Evolutionary conservation across 495 filamentous ascomycete species (phyloP).

Genomic region (Neurospora sp.): DNA sequence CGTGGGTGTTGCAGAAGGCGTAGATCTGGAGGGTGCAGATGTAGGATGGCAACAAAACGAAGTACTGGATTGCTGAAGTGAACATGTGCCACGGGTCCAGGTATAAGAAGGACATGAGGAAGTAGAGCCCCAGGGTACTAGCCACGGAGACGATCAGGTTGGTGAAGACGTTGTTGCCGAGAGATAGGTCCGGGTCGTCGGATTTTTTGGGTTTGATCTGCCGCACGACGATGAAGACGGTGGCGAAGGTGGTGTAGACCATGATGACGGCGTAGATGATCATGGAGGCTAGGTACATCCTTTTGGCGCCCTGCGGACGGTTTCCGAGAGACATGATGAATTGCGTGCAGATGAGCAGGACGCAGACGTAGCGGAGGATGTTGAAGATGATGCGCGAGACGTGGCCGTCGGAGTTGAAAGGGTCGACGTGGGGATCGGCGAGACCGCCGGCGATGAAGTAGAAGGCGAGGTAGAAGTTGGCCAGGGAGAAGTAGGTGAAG

Average conservation of each 20-base stretch:
- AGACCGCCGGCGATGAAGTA: slow-evolving; percentile 98
- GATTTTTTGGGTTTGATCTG: slow-evolving; percentile 48
- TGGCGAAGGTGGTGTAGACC: slow-evolving; percentile 85
- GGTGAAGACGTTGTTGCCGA: slow-evolving; percentile 84
- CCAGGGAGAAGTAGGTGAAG: slow-evolving; percentile 96
- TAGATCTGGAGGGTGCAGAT: slow-evolving; percentile 98
- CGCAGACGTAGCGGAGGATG: slow-evolving; percentile 71
- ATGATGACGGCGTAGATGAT: slow-evolving; percentile 87
- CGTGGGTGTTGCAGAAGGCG: slow-evolving; percentile 99
- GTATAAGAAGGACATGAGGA: slow-evolving; percentile 91
- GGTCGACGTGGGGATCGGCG: slow-evolving; percentile 68
- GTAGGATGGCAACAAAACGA: slow-evolving; percentile 80
- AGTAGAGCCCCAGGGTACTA: slow-evolving; percentile 88
- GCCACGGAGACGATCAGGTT: slow-evolving; percentile 87
- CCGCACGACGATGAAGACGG: slow-evolving; percentile 73
- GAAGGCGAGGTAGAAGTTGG: slow-evolving; percentile 98
- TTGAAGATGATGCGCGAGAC: slow-evolving; percentile 79
- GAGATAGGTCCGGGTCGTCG: slow-evolving; percentile 31
- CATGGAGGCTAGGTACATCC: slow-evolving; percentile 81
- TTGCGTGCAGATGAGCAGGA: slow-evolving; percentile 83
- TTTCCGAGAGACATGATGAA: slow-evolving; percentile 99
- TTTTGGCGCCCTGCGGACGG: slow-evolving; percentile 89
- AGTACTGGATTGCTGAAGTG: slow-evolving; percentile 87
- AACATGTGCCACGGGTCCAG: slow-evolving; percentile 99
- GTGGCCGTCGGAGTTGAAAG: slow-evolving; percentile 61